Percentiles rank a stretch among this genome's conserved stretches.
phyloP scores from a whole-genome alignment of 768 basidiomycete species.

The Kwoniella shandongensis region DNA sequence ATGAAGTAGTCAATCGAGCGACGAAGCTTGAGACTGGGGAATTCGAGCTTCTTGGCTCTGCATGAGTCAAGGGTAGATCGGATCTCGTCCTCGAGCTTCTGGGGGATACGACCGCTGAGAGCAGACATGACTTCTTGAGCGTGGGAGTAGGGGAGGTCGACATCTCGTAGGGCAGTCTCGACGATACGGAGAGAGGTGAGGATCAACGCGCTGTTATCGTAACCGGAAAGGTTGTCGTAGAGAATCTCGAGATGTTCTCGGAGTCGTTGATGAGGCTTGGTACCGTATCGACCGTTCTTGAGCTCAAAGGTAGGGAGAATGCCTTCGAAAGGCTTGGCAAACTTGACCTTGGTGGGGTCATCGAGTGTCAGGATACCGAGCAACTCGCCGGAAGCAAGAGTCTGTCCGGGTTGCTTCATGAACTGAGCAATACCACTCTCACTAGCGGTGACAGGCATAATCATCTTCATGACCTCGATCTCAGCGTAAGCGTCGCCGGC shows the following conservation, averaged over 20 bases:
- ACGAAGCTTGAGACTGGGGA: conserved; percentile 82
- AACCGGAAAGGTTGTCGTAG: conserved; percentile 90
- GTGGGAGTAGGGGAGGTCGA: conserved; percentile 86
- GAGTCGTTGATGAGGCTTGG: conserved; percentile 85
- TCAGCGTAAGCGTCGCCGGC: conserved; percentile 97
- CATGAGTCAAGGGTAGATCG: conserved; percentile 74
- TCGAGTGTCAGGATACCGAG: conserved; percentile 95
- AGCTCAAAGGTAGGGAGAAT: conserved; percentile 83
- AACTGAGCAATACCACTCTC: conserved; percentile 93
- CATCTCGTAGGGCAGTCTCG: conserved; percentile 73
- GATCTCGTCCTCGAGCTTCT: conserved; percentile 83
- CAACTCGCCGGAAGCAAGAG: conserved; percentile 93
- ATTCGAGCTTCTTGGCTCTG: conserved; percentile 74
- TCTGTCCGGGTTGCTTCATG: conserved; percentile 97
- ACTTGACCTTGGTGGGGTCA: conserved; percentile 92
- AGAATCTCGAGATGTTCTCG: conserved; percentile 71
- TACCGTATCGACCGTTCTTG: conserved; percentile 74
- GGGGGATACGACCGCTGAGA: conserved; percentile 88
- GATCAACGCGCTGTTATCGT: conserved; percentile 94
- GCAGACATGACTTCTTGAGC: conserved; percentile 77
- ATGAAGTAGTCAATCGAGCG: conserved; percentile 82
- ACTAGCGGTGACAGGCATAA: conserved; percentile 92
- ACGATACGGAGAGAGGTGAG: conserved; percentile 81
- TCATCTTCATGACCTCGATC: conserved; percentile 99
- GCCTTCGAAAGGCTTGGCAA: conserved; percentile 97